A percentile compares a stretch with the other conserved stretches of the same genome.
Conservation (phyloP, 768 basidiomycete genomes). For the Xerocomus potaroensis region DNA sequence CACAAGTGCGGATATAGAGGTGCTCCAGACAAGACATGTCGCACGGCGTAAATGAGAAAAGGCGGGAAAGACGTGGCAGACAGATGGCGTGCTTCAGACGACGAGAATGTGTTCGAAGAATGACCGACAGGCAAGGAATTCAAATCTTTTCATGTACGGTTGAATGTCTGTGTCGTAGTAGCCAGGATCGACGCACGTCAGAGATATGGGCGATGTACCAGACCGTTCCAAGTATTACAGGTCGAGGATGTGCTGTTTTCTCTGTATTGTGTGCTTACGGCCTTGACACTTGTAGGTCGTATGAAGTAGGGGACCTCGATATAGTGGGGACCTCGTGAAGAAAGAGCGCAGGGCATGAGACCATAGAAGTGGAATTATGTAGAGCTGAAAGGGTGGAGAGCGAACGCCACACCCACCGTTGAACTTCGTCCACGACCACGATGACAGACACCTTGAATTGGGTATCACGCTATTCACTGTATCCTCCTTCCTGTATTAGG, state of each 20-base stretch:
- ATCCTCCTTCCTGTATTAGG: too few relatives aligned
- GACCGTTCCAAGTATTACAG: slow-evolving; percentile 13
- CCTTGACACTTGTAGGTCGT: background rate
- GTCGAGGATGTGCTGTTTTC: slow-evolving; percentile 3
- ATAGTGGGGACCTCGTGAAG: too few relatives aligned
- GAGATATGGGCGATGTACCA: slow-evolving; percentile 7
- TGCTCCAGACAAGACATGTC: slow-evolving; percentile 10
- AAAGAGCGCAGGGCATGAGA: too few relatives aligned
- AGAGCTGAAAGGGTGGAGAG: slow-evolving; percentile 9
- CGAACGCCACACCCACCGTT: too few relatives aligned
- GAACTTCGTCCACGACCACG: too few relatives aligned
- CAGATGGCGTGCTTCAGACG: slow-evolving; percentile 14
- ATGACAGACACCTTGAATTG: too few relatives aligned
- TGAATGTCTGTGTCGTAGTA: too few relatives aligned
- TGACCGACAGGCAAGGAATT: slow-evolving; percentile 10
- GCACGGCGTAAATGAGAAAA: slow-evolving; percentile 15
- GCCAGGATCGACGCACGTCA: slow-evolving; percentile 18
- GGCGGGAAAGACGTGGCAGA: background rate
- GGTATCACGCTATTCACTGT: too few relatives aligned
- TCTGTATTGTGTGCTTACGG: background rate
- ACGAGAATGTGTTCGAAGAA: slow-evolving; percentile 10
- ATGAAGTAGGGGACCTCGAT: too few relatives aligned
- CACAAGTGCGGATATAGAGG: slow-evolving; percentile 2
- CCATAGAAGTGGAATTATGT: too few relatives aligned
- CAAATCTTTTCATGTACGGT: slow-evolving; percentile 1